These are phyloP conservation scores for Mortierella alpina DNA, from an alignment of 192 early-diverging fungal species.

Conservation along the genomic window DNA sequence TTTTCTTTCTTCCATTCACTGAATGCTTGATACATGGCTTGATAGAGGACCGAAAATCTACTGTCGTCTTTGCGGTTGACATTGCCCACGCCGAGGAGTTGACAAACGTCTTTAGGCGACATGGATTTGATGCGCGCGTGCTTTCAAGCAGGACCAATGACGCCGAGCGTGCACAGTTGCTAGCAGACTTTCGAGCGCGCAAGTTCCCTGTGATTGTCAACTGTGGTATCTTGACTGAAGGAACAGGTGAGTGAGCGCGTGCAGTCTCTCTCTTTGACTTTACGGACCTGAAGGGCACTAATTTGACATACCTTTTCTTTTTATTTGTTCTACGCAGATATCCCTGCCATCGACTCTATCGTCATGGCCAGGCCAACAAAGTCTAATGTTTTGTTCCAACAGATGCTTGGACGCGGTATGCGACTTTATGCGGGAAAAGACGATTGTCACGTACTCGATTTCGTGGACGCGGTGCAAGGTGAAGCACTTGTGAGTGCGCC, in stretches of 20 bases:
- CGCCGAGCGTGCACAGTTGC: constrained; percentile 62
- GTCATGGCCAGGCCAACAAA: constrained; percentile 88
- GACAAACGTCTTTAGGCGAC: constrained; percentile 61
- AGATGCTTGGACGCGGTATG: constrained; percentile 97
- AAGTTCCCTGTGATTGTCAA: constrained; percentile 86
- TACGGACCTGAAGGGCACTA: no score
- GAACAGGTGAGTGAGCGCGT: constrained; percentile 42
- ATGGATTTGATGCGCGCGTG: constrained; percentile 61
- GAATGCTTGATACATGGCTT: not conserved
- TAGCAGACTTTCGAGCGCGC: constrained; percentile 71
- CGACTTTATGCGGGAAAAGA: constrained; percentile 70
- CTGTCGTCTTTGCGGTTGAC: constrained; percentile 90
- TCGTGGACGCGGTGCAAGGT: constrained; percentile 78
- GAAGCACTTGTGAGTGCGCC: constrained; percentile 75
- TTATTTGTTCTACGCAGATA: constrained; percentile 58
- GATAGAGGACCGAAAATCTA: constrained; percentile 64
- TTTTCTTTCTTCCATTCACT: not conserved
- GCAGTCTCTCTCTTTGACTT: not conserved
- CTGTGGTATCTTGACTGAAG: constrained; percentile 84
- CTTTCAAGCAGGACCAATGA: constrained; percentile 68
- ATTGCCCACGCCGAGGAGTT: constrained; percentile 79
- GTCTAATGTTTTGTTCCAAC: constrained; percentile 87
- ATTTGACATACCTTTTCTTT: not conserved
- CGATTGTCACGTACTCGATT: constrained; percentile 87
- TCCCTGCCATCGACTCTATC: constrained; percentile 90